These are phyloP conservation scores for Wickerhamiella sorbophila DNA, from an alignment of 805 yeast species.

Conservation along the genomic window DNA sequence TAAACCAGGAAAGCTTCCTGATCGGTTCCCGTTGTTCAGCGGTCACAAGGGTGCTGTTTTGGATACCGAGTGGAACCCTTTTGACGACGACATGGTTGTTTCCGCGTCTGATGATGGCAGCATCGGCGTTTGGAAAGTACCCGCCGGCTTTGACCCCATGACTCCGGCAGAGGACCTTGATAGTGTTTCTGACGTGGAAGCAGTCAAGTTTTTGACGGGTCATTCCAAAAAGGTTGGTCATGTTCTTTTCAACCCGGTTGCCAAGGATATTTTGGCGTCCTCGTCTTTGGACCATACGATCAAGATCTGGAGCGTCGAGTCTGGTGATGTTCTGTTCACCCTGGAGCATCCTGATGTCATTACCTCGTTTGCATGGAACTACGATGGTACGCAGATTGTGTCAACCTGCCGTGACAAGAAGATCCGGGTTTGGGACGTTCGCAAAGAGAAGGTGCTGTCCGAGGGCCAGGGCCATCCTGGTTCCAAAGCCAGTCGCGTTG, in stretches of 20 bases:
- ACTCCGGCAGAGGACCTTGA: constrained; percentile 30
- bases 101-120: constrained; percentile 76
- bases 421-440: constrained; percentile 82
- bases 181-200: constrained; percentile 52
- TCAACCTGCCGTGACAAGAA: constrained; percentile 85
- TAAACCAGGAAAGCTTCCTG: constrained; percentile 89
- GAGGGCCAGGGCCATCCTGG: constrained; percentile 89
- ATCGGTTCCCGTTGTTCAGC: constrained; percentile 79
- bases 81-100: constrained; percentile 56
- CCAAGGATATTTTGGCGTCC: constrained; percentile 73
- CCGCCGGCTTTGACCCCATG: constrained; percentile 65
- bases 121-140: constrained; percentile 78
- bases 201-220: constrained; percentile 59
- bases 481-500: constrained; percentile 77
- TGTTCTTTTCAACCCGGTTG: constrained; percentile 77
- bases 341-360: constrained; percentile 81
- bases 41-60: constrained; percentile 93
- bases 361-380: constrained; percentile 84
- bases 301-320: constrained; percentile 76
- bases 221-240: constrained; percentile 92
- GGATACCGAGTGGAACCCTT: constrained; percentile 93
- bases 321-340: constrained; percentile 56
- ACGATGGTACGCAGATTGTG: constrained; percentile 74
- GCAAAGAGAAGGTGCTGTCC: constrained; percentile 54
- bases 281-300: constrained; percentile 83